Evolutionary conservation across 2,329 filamentous ascomycete species (phyloP), one percentile per base, ranked within the genome.

Genomic region (Didymella segeticola): DNA sequence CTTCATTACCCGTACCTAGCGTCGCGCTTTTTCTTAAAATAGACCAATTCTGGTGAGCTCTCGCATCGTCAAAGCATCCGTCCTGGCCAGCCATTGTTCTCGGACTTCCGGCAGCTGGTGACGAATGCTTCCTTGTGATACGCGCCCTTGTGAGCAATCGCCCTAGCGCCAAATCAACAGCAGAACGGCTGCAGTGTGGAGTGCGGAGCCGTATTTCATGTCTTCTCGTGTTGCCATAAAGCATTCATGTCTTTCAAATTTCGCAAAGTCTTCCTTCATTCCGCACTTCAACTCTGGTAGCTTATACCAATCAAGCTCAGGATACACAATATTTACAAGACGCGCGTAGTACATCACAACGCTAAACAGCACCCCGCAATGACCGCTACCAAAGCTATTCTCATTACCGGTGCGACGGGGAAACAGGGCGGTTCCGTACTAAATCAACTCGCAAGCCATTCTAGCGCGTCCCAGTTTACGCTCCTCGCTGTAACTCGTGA

Each of bases 401-500:
- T 80, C 47, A 69, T 80, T 38, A 78, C 77, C 19, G 78, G 78
- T 39, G 77, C 76, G 2, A 80, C 78, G 2, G 77, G 78, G 47
- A 78, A 80, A 51, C 78, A 80, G 66, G 78, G 79, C 51, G 76
- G 77, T 43, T 72, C 77, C 20, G 70, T 79, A 23, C 70, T 80
- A 49, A 60, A 71, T 33, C 74, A 78, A 33, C 73, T 80, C 20
- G 70, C 78, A 38, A 60, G 68, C 14, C 64, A 72, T 39, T 52
- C 67, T 14, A 69, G 71, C 1, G 63, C 62, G 15, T 42, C 70
- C 60, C 60, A 76, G 17, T 79, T 80, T 54, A 76, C 80, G 11
- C 83, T 88, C 46, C 77, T 86, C 14, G 86, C 86, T 6, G 76
- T 88, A 19, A 88, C 86, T 2, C 82, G 86, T 56, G 79, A 87